Evolutionary conservation across 257 asterid genomes (phyloP), one percentile per base, ranked within the genome.

Genomic region (Nyctanthes arbortristis): DNA sequence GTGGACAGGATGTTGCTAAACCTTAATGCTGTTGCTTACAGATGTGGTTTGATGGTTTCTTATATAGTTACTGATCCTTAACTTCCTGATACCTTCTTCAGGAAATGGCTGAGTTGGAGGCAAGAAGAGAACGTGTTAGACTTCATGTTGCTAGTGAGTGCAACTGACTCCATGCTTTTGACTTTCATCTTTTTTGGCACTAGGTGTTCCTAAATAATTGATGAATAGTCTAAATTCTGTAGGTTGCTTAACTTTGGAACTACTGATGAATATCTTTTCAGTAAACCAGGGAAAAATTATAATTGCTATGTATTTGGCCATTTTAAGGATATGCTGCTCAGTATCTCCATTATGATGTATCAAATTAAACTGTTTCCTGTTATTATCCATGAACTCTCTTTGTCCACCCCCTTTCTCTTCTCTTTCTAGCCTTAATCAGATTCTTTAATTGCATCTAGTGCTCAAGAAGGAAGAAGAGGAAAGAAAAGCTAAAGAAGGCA

Each of bases 391-490:
- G 25, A 14, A 31, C 56, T 36, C 10, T 43, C 65, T 27, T 25
- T 20, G 39, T 70, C 16, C 40, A 33, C 20, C n/a, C n/a, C n/a
- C n/a, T n/a, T 4, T 59, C 22, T 10, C 52, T 62, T 9, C 8
- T 55, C 63, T 14, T 31, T 66, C 31, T 52, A 55, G 55, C 57
- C 66, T 40, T 55, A 24, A n/a, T 61, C 43, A 16, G 12, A 45
- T 64, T 75, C 35, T 66, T 66, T 75, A 62, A n/a, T n/a, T 74
- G 65, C 65, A 33, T 49, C 75, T 58, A 93, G 99, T 77, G 80
- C 95, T 89, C 79, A 93, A 81, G 89, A 89, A 84, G 82, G 96
- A 89, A 77, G 97, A 93, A 79, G 98, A 89, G 76, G 92, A 87
- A 82, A 80, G 80, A 71, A 86, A 76, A 80, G 84, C 89, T 72